Base-by-base conservation (phyloP, 768 basidiomycete species). In the Leccinum fibrillosum region DNA sequence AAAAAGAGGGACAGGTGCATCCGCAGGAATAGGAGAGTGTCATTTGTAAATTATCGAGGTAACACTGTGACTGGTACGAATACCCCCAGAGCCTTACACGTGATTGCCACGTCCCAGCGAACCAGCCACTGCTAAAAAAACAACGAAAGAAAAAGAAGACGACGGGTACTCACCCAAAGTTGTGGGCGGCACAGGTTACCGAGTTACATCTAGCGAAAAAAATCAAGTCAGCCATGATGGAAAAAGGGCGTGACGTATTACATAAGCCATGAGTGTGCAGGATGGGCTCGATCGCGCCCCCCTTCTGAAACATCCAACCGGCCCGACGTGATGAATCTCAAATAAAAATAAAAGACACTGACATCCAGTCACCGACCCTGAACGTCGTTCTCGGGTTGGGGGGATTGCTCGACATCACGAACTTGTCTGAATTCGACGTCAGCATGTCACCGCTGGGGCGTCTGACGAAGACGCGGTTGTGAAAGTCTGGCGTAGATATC, bases 351-450 rank as follows among this genome's bases (percentile, higher is more conserved):
- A 59, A 58, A 62, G 45, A 64, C 21, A 83, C 87, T 75, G 67
- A 89, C 87, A 89, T 87, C 88, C 88, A 89, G 66, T 89, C 88
- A 15, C 88, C 88, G 5, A 80, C 74, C 63, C 88, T 77, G 70
- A 89, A 89, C 63, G 76, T 82, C 3, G 81, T 82, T 64, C 81
- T 79, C 13, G 86, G 84, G 66, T 88, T 89, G 12, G 88, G 88
- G 5, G 88, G 88, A 62, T 89, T 89, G 64, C 70, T 82, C 17
- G 87, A 89, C 53, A 88, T 76, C 5, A 83, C 78, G 59, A 84
- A 86, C 34, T 80, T 80, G 49, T 73, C 68, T 3, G 59, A 12
- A 4, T 51, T 32, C 0, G 53, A 34, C 9, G 48, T 2, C 7
- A 51, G 62, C 5, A 50, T 30, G 13, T 61, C 55, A 0, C 35